These are phyloP conservation scores for Microsporum audouinii DNA, from an alignment of 2,329 filamentous ascomycete species.

Conservation along the genomic window DNA sequence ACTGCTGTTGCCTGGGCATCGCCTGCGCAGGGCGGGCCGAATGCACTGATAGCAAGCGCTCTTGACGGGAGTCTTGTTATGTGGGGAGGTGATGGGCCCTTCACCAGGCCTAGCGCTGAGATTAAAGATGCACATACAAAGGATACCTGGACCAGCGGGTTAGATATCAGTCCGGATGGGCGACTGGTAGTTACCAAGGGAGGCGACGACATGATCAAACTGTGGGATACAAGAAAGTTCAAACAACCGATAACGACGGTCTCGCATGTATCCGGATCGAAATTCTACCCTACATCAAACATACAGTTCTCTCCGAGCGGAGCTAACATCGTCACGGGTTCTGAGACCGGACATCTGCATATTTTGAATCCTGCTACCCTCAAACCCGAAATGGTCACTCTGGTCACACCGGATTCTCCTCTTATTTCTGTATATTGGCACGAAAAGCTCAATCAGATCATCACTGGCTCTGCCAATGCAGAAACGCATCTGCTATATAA, in stretches of 20 bases:
- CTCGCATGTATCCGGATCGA: conserved; percentile 68
- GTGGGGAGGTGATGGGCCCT: conserved; percentile 84
- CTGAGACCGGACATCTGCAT: conserved; percentile 71
- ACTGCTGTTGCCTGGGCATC: conserved; percentile 81
- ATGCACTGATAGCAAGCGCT: conserved; percentile 68
- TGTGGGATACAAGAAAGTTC: conserved; percentile 96
- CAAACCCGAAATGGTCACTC: conserved; percentile 69
- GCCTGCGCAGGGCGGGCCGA: conserved; percentile 63
- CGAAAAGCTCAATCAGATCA: conserved; percentile 85
- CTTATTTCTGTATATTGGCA: conserved; percentile 86
- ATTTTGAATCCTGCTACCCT: conserved; percentile 90
- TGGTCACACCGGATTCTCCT: conserved; percentile 73
- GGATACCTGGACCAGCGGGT: conserved; percentile 80
- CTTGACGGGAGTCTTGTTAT: conserved; percentile 83
- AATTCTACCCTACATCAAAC: conserved; percentile 71
- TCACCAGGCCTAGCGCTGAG: conserved; percentile 68
- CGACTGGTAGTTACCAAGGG: conserved; percentile 82
- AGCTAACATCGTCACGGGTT: conserved; percentile 79
- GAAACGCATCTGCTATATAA: conserved; percentile 87
- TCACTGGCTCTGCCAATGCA: conserved; percentile 84
- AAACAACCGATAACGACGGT: conserved; percentile 75
- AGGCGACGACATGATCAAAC: conserved; percentile 83
- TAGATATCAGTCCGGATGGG: conserved; percentile 85
- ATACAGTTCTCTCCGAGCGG: conserved; percentile 82
- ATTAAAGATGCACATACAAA: conserved; percentile 70